A percentile compares a stretch with the other conserved stretches of the same genome.
These are phyloP conservation scores for Sparassis latifolia DNA, from an alignment of 1,284 basidiomycete species.

Conservation along the genomic window DNA sequence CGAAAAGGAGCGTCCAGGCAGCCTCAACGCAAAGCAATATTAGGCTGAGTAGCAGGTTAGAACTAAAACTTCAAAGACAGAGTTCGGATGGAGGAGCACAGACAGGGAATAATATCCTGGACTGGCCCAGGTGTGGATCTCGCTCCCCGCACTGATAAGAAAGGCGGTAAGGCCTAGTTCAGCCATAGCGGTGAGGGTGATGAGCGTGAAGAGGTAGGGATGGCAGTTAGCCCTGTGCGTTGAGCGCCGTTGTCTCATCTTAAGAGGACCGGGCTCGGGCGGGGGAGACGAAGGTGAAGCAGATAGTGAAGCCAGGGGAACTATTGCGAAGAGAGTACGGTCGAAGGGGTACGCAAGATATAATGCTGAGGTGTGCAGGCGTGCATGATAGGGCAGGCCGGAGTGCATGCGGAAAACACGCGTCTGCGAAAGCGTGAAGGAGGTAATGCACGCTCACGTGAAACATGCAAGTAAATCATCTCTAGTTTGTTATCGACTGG, in stretches of 20 bases:
- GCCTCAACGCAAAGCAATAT: conserved; percentile 64
- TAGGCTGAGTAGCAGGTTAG: conserved; percentile 24
- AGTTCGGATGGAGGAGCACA: conserved; percentile 20
- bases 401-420: conserved; percentile 14
- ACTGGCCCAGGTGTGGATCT: conserved; percentile 52
- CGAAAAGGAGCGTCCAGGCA: conserved; percentile 63
- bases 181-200: conserved; percentile 58
- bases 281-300: conserved; percentile 8
- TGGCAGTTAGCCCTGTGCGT: conserved; percentile 49
- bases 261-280: conserved; percentile 6
- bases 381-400: conserved; percentile 6
- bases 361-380: conserved; percentile 2
- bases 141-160: conserved; percentile 59
- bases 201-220: conserved; percentile 62
- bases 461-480: not conserved
- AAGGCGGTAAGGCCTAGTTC: conserved; percentile 68
- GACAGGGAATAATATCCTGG: conserved; percentile 60
- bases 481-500: not conserved
- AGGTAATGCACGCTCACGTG: not conserved
- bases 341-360: not conserved
- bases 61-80: not conserved
- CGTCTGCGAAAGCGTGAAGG: conserved; percentile 1
- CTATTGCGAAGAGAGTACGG: conserved; percentile 5
- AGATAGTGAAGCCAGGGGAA: conserved; percentile 3
- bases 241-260: conserved; percentile 17